A percentile compares a stretch with the other conserved stretches of the same genome.
These are phyloP conservation scores for Colletotrichum truncatum DNA, from an alignment of 2,329 filamentous ascomycete species.

Conservation along the genomic window DNA sequence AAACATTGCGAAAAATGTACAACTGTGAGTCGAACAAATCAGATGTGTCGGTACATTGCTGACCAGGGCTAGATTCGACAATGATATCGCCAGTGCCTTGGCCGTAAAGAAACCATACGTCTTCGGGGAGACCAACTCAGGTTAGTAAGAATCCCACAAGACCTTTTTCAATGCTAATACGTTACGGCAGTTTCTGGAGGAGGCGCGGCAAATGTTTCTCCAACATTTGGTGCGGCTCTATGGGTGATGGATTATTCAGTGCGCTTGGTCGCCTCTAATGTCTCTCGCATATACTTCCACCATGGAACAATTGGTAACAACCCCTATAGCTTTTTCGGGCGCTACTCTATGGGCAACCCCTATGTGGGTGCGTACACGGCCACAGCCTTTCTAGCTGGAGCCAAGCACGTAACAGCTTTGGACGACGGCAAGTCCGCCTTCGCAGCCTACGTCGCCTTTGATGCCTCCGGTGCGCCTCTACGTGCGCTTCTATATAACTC, in stretches of 20 bases:
- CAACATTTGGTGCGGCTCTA: conserved; percentile 49
- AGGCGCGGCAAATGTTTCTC: conserved; percentile 30
- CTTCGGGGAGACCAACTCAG: conserved; percentile 60
- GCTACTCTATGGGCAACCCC: conserved; percentile 58
- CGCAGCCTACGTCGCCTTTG: conserved; percentile 56
- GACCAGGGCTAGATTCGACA: conserved; percentile 45
- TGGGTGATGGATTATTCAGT: conserved; percentile 50
- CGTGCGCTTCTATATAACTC: conserved; percentile 55
- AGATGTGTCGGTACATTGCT: neutral
- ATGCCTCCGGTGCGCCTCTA: neutral
- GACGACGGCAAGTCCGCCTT: conserved; percentile 53
- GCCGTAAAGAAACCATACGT: conserved; percentile 52
- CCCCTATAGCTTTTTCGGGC: conserved; percentile 58
- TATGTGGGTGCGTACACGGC: conserved; percentile 61
- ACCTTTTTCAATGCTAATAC: neutral
- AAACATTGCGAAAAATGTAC: conserved; percentile 46
- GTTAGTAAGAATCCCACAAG: conserved; percentile 35
- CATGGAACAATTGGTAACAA: conserved; percentile 61
- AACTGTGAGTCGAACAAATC: neutral
- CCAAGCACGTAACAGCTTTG: conserved; percentile 52
- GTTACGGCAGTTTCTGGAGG: conserved; percentile 5
- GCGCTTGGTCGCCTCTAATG: conserved; percentile 14
- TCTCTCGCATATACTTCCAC: conserved; percentile 53
- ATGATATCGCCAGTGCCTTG: conserved; percentile 50
- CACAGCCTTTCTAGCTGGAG: conserved; percentile 54